Percentiles rank a stretch among this genome's conserved stretches.
These are phyloP conservation scores for Cyclotella distinguenda DNA, from an alignment of 108 stramenopile genomes.

Conservation along the genomic window DNA sequence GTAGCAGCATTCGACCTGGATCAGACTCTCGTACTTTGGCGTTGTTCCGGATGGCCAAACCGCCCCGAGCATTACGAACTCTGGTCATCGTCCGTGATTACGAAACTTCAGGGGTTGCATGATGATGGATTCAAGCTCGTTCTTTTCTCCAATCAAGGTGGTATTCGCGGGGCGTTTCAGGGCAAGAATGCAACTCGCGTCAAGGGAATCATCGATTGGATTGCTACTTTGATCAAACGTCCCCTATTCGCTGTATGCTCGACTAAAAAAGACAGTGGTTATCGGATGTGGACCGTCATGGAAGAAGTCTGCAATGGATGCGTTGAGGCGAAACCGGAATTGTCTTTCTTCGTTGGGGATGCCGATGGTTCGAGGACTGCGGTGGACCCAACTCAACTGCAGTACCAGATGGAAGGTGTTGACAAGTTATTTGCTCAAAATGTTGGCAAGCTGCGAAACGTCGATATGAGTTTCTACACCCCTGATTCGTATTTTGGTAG, in stretches of 20 bases:
- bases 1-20: conserved; percentile 86
- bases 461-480: conserved; percentile 54
- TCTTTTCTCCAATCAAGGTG: conserved; percentile 81
- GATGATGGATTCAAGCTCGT: conserved; percentile 63
- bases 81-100: conserved; percentile 56
- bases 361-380: conserved; percentile 43
- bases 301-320: conserved; percentile 45
- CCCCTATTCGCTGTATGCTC: conserved; percentile 63
- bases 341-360: conserved; percentile 82
- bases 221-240: conserved; percentile 56
- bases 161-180: conserved; percentile 56
- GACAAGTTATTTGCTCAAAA: conserved; percentile 66
- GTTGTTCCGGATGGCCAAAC: conserved; percentile 54
- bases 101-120: conserved; percentile 52
- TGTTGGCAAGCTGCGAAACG: conserved; percentile 44
- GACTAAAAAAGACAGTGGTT: conserved; percentile 59
- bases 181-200: conserved; percentile 75
- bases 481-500: conserved; percentile 71
- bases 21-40: conserved; percentile 70
- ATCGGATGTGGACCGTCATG: conserved; percentile 73
- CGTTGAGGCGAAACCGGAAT: conserved; percentile 41
- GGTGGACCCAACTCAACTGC: conserved; percentile 6
- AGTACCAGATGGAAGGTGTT: conserved; percentile 70
- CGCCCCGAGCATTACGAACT: conserved; percentile 68
- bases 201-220: conserved; percentile 69